Base-by-base conservation (phyloP, 2,329 filamentous ascomycete species). In the Trichoderma lentiforme region DNA sequence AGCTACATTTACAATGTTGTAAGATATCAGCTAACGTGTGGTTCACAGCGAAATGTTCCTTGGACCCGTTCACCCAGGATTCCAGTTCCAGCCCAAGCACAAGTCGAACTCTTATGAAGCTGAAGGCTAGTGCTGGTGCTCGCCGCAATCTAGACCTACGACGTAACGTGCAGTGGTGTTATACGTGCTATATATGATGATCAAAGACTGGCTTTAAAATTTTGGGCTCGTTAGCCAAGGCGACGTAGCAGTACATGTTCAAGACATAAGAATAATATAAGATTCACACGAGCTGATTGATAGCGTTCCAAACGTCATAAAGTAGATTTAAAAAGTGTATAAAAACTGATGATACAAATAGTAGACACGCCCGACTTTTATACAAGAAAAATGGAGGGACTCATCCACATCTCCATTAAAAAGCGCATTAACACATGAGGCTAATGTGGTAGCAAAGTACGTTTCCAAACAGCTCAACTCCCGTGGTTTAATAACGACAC, bases 41-140 rank as follows among this genome's bases (percentile, higher is more conserved):
- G 70, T 77, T 56, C 73, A 66, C 73, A 97, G 95, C 81, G 96
- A 99, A 81, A 98, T 99, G 94, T 99, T 97, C 85, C 87, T 99
- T 21, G 96, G 96, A 8, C 94, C 94, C 60, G 93, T 94, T 7
- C 93, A 97, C 76, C 90, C 93, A 51, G 92, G 93, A 77, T 99
- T 98, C 87, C 91, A 92, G 75, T 99, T 98, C 83, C 90, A 95
- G 83, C 96, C 96, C 3, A 99, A 99, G 86, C 96, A 99, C 85
- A 98, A 97, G 86, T 96, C 93, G 61, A 97, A 97, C 80, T 89
- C 91, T 68, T 97, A 97, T 63, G 93, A 94, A 81, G 92, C 90
- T 2, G 91, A 93, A 79, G 91, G 92, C 63, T 92, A 43, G 28
- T 70, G 32, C 24, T 30, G 5, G 56, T 51, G 18, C 28, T 28